phyloP scores from a whole-genome alignment of 805 yeast genomes.

The Metschnikowia corniflorae region DNA sequence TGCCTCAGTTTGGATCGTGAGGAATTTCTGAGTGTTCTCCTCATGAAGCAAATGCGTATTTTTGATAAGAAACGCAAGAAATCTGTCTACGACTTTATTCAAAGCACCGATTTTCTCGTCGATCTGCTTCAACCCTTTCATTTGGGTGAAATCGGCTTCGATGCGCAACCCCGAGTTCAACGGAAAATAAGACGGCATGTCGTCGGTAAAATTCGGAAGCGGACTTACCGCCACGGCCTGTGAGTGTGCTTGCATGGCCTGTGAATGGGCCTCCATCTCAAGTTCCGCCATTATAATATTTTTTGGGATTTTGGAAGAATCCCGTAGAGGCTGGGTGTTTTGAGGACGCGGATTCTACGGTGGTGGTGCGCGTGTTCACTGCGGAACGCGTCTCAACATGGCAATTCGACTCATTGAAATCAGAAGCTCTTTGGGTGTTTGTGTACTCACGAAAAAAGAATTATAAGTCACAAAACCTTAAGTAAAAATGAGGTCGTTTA shows the following conservation, averaged over 20 bases:
- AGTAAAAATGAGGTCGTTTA: too few species aligned
- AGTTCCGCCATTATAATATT: not conserved
- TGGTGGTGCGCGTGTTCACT: not conserved
- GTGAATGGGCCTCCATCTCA: not conserved
- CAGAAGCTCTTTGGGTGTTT: too few species aligned
- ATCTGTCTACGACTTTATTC: constrained; percentile 10
- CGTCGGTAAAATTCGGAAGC: constrained; percentile 12
- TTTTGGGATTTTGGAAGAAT: not conserved
- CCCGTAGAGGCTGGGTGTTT: not conserved
- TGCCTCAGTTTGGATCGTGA: constrained; percentile 9
- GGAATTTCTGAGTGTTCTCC: constrained; percentile 5
- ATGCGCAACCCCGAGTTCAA: constrained; percentile 14
- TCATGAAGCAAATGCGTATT: constrained; percentile 11
- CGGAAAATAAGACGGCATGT: constrained; percentile 16
- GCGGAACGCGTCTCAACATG: too few species aligned
- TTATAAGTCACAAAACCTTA: too few species aligned
- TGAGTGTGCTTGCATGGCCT: not conserved
- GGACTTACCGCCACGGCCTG: not conserved
- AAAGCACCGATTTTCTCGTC: constrained; percentile 12
- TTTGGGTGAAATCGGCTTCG: constrained; percentile 13
- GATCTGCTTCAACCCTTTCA: constrained; percentile 9
- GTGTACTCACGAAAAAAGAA: too few species aligned
- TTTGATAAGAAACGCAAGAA: constrained; percentile 7
- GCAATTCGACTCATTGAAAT: too few species aligned
- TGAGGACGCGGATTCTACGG: not conserved